Evolutionary conservation across 1,284 basidiomycete genomes (phyloP), one percentile per base, ranked within the genome.

Genomic region (Hortiboletus rubellus): DNA sequence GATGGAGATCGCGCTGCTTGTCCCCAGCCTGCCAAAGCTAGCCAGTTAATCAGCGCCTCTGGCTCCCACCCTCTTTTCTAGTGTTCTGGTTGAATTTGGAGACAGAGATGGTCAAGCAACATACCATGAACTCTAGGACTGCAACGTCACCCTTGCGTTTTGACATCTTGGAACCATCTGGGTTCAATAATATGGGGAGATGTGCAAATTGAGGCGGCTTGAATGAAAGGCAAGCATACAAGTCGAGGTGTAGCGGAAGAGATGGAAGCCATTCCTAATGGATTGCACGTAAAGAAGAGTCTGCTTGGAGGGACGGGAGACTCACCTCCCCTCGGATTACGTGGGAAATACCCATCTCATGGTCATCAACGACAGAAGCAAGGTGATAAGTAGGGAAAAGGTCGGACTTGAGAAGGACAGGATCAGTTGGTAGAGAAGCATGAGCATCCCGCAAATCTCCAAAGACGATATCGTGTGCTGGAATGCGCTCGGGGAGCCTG

Each of bases 371-470:
- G 0, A 99, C 92, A 34, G 87, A 96, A 0, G 97, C 96, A 3
- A 99, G 83, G 63, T 99, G 97, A 70, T 99, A 99, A 0, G 97
- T 99, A 2, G 97, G 97, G 72, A 91, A 96, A 0, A 85, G 79
- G 71, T 99, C 96, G 1, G 90, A 89, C 74, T 99, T 99, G 62
- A 98, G 78, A 2, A 99, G 77, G 52, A 99, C 85, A 12, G 95
- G 94, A 70, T 99, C 96, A 34, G 96, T 97, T 11, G 87, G 83
- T 0, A 92, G 74, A 0, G 88, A 91, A 11, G 83, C 80, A 64
- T 90, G 88, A 0, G 87, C 84, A 68, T 95, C 91, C 55, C 80
- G 83, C 24, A 94, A 72, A 12, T 76, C 63, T 4, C 91, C 90
- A 69, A 95, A 96, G 7, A 96, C 85, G 6, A 94, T 74, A 65